Conservation (phyloP, 2,329 filamentous ascomycete genomes). For the Venturia asperata region DNA sequence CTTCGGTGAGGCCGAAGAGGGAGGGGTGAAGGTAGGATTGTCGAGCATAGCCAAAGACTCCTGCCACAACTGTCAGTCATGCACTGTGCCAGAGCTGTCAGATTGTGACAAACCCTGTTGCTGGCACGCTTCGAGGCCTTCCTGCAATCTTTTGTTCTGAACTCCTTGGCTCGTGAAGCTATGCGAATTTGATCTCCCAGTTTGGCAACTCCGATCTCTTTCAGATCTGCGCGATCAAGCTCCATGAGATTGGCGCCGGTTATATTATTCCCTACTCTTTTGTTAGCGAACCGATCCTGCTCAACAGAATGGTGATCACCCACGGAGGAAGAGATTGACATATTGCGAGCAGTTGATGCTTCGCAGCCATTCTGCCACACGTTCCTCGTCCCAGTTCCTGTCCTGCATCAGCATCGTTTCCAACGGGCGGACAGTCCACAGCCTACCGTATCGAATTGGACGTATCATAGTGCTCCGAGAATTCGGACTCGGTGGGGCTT, state of each 20-base stretch:
- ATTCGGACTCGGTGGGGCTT: constrained; percentile 87
- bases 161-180: constrained; percentile 43
- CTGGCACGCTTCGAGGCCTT: constrained; percentile 56
- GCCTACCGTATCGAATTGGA: constrained; percentile 51
- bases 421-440: neutral
- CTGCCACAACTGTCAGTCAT: constrained; percentile 39
- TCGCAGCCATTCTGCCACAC: constrained; percentile 82
- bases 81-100: constrained; percentile 16
- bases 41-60: constrained; percentile 81
- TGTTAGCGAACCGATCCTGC: constrained; percentile 24
- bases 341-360: constrained; percentile 93
- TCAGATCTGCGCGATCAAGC: constrained; percentile 91
- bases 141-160: constrained; percentile 43
- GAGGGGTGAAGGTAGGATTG: constrained; percentile 51
- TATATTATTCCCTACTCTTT: constrained; percentile 69
- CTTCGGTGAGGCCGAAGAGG: constrained; percentile 59
- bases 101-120: constrained; percentile 58
- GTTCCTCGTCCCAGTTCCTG: constrained; percentile 77
- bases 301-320: constrained; percentile 15
- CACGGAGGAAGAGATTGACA: constrained; percentile 74
- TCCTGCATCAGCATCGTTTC: constrained; percentile 20
- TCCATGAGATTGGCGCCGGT: constrained; percentile 95
- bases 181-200: constrained; percentile 93
- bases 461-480: constrained; percentile 69
- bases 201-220: constrained; percentile 98